Conservation (phyloP, 208 protist species). For the Trypanosoma lewisi region DNA sequence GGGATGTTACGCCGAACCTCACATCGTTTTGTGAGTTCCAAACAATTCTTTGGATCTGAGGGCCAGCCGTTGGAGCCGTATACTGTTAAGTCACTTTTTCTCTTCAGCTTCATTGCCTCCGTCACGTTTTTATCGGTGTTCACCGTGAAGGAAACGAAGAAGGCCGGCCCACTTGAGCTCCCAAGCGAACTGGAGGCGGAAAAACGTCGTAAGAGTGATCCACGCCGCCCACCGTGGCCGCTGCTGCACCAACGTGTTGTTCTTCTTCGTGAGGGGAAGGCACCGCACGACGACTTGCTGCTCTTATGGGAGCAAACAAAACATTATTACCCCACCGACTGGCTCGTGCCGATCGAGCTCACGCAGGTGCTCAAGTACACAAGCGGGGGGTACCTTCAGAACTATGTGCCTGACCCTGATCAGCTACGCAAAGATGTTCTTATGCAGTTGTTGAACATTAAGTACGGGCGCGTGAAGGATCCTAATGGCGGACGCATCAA, state of each 20-base stretch:
- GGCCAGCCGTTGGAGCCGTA: conserved; percentile 58
- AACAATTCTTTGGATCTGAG: conserved; percentile 55
- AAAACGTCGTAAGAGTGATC: conserved; percentile 65
- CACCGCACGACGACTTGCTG: conserved; percentile 64
- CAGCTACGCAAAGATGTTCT: conserved; percentile 80
- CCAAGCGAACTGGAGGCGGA: conserved; percentile 66
- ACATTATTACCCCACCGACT: conserved; percentile 84
- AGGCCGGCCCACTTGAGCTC: conserved; percentile 70
- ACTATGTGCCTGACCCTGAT: conserved; percentile 80
- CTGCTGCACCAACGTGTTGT: conserved; percentile 81
- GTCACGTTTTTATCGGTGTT: conserved; percentile 70
- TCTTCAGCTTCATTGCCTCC: conserved; percentile 78
- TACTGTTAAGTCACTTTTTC: conserved; percentile 75
- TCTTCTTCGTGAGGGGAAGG: conserved; percentile 77
- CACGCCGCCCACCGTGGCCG: conserved; percentile 78
- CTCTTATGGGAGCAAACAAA: conserved; percentile 82
- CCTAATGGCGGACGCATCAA: conserved; percentile 65
- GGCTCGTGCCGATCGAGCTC: conserved; percentile 82
- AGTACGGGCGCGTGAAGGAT: conserved; percentile 71
- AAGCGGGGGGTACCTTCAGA: conserved; percentile 68
- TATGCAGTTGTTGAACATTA: conserved; percentile 77
- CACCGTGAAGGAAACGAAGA: conserved; percentile 78
- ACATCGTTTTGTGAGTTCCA: conserved; percentile 44
- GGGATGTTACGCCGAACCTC: conserved; percentile 56
- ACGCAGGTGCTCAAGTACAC: conserved; percentile 87